A percentile compares a stretch with the other conserved stretches of the same genome.
Conservation (phyloP, 495 filamentous ascomycete genomes). For the Xylaria venustula region DNA sequence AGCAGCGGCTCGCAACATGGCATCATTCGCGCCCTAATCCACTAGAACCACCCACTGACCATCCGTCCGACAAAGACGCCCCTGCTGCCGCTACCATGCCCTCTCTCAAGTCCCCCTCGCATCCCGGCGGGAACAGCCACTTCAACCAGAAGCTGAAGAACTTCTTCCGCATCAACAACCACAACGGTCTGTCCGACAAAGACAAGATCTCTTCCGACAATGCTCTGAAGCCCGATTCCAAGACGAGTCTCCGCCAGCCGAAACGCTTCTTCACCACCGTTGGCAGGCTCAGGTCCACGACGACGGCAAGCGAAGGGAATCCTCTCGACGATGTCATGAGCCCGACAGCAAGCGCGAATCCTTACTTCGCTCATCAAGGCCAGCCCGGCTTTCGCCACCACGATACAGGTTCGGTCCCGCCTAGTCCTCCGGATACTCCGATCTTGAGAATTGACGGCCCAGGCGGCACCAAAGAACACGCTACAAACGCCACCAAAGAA, state of each 20-base stretch:
- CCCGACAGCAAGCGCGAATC: conserved; percentile 92
- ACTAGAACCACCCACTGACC: conserved; percentile 9
- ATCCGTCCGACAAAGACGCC: neutral
- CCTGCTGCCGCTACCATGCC: conserved; percentile 23
- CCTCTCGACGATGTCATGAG: conserved; percentile 83
- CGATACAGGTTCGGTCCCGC: conserved; percentile 91
- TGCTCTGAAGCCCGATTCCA: conserved; percentile 47
- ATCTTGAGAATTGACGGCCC: conserved; percentile 69
- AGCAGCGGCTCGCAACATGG: conserved; percentile 32
- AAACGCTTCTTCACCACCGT: conserved; percentile 72
- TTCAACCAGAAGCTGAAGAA: conserved; percentile 90
- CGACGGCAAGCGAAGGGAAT: conserved; percentile 92
- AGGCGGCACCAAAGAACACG: conserved; percentile 61
- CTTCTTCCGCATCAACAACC: conserved; percentile 94
- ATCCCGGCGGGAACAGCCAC: conserved; percentile 53
- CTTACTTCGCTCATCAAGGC: conserved; percentile 96
- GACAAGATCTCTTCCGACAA: conserved; percentile 45
- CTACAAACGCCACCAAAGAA: conserved; percentile 79
- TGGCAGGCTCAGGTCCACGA: conserved; percentile 75
- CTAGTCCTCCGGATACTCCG: conserved; percentile 93
- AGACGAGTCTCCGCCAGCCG: conserved; percentile 74
- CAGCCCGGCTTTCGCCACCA: conserved; percentile 90
- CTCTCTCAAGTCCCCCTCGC: conserved; percentile 27
- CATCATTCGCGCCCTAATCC: conserved; percentile 30
- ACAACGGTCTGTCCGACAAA: conserved; percentile 38